Evolutionary conservation across 1,139 yeast species (phyloP), one percentile per base, ranked within the genome.

Genomic region (Geotrichum reessii): DNA sequence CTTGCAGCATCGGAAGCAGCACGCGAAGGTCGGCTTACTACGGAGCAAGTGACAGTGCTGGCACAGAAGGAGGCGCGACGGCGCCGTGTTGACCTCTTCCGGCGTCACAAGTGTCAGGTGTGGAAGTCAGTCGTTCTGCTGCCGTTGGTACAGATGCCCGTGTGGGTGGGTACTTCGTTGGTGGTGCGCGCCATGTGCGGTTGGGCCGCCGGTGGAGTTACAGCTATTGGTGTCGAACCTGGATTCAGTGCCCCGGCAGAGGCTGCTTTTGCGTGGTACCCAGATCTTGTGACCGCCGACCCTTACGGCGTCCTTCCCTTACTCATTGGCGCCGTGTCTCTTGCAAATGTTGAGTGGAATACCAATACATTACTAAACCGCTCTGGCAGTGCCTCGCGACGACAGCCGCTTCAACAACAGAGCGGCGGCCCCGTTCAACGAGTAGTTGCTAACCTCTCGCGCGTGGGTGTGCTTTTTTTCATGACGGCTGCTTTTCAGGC

Each of bases 401-500:
- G 47, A n/a, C 46, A 24, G 42, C n/a, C 42, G 19, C 42, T 37
- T 6, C 50, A 19, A 67, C 51, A 56, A 61, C 62, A 73, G 61
- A 76, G 71, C 61, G 76, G 71, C 61, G 67, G 66, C 66, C 84
- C 88, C 2, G 71, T 86, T 22, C 78, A 86, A 28, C 66, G 63
- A 1, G 63, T 90, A 79, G 68, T 82, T 82, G 21, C 71, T 78
- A 89, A 84, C 63, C 71, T 87, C 1, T 81, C 95, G 1, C 76
- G 97, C 67, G 78, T 89, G 66, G 84, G 93, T 27, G 83, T 87
- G 56, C 84, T 90, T 1, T 84, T 88, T 64, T 77, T 92, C 74
- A 89, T 90, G 87, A 92, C 92, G 5, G 78, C 90, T 12, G 80
- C 96, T 0, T 81, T 90, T 56, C 95, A 91, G 67, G 96, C 97